Evolutionary conservation across 331 rosid species (phyloP).

Genomic region (Pyrus hybrid): DNA sequence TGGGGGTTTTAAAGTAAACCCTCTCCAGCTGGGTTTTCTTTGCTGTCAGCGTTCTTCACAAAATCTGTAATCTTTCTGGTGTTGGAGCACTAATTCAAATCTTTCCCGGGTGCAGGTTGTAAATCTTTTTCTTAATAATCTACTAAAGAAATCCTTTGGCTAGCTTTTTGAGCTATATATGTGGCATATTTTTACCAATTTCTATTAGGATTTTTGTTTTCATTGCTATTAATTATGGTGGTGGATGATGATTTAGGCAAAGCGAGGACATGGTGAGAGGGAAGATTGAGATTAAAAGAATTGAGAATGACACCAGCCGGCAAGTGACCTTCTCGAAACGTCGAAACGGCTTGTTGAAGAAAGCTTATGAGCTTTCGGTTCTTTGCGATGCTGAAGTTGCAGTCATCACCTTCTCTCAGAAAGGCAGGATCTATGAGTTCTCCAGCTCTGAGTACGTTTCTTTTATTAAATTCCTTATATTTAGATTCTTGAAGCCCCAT

Average conservation of each 20-base stretch:
- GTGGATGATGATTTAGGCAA: background rate
- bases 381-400: constrained; percentile 18
- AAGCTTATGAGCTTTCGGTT: constrained; percentile 46
- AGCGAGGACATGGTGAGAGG: constrained; percentile 47
- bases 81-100: background rate
- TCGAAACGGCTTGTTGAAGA: constrained; percentile 45
- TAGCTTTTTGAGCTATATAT: background rate
- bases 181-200: background rate
- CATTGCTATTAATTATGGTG: background rate
- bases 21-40: too few species aligned
- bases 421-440: constrained; percentile 41
- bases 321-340: constrained; percentile 55
- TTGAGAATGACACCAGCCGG: constrained; percentile 44
- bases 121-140: background rate
- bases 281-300: constrained; percentile 41
- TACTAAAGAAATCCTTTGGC: background rate
- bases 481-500: background rate
- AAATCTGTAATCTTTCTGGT: too few species aligned
- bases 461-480: background rate
- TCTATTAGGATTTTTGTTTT: too few species aligned
- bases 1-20: too few species aligned
- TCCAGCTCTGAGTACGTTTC: constrained; percentile 45
- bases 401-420: constrained; percentile 45
- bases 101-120: background rate
- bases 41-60: too few species aligned